Evolutionary conservation across 2,329 filamentous ascomycete species (phyloP).

Genomic region (Fusarium veterinarium): DNA sequence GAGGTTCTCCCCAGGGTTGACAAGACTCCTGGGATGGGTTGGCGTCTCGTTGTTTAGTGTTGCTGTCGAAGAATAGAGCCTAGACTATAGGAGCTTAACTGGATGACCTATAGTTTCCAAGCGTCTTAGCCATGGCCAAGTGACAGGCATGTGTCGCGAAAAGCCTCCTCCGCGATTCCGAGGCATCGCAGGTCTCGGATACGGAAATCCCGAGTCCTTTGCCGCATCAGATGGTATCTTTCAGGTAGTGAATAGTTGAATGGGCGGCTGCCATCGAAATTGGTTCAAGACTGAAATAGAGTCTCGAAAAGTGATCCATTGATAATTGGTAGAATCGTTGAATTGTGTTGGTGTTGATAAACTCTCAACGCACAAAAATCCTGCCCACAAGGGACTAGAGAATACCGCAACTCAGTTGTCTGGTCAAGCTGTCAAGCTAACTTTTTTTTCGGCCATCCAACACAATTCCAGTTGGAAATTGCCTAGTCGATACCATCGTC

Average conservation of each 20-base stretch:
- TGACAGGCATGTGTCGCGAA: conserved; percentile 28
- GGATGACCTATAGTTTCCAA: conserved; percentile 4
- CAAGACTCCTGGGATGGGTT: background rate
- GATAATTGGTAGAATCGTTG: background rate
- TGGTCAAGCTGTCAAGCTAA: background rate
- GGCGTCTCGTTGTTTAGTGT: conserved; percentile 2
- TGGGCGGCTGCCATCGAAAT: background rate
- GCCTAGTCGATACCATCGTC: background rate
- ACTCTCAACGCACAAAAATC: background rate
- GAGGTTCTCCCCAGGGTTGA: background rate
- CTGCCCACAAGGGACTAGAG: background rate
- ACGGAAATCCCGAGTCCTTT: conserved; percentile 37
- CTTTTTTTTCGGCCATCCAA: background rate
- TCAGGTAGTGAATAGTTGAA: background rate
- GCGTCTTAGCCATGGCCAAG: conserved; percentile 3
- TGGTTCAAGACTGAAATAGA: background rate
- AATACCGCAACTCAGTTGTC: background rate
- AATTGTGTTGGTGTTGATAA: background rate
- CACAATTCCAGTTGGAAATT: background rate
- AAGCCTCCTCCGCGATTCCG: conserved; percentile 4
- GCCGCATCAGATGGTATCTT: background rate
- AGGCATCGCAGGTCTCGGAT: conserved; percentile 39
- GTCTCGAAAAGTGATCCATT: too few species aligned
- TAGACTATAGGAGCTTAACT: background rate
- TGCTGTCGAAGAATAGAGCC: conserved; percentile 3